Percentiles rank a stretch among this genome's conserved stretches.
Conservation (phyloP, 176 grass and related monocot species). For the Oryza longistaminata region DNA sequence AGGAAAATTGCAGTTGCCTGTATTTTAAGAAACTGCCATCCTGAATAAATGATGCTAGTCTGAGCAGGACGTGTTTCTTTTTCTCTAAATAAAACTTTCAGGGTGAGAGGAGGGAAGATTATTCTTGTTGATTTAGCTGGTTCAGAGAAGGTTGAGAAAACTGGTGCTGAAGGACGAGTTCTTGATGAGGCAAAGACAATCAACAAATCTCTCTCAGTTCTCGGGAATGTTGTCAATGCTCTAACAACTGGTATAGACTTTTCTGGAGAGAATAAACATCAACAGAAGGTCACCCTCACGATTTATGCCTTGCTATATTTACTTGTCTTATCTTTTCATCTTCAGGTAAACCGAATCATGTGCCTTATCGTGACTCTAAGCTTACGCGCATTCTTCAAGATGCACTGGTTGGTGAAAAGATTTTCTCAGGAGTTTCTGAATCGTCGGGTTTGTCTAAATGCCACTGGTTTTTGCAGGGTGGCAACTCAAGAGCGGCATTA, state of each 20-base stretch:
- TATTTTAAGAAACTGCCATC: background rate
- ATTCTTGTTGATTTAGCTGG: conserved; percentile 92
- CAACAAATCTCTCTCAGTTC: conserved; percentile 86
- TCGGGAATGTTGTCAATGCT: conserved; percentile 94
- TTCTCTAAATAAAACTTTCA: conserved; percentile 36
- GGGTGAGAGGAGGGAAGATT: conserved; percentile 74
- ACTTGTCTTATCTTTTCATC: conserved; percentile 24
- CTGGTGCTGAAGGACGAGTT: conserved; percentile 73
- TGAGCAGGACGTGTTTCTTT: background rate
- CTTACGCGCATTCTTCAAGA: conserved; percentile 97
- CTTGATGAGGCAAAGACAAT: conserved; percentile 93
- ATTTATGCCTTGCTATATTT: background rate
- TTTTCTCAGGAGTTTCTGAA: conserved; percentile 2
- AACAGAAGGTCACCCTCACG: conserved; percentile 3
- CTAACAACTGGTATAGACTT: conserved; percentile 64
- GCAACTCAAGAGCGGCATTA: conserved; percentile 77
- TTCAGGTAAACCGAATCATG: conserved; percentile 81
- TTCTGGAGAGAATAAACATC: background rate
- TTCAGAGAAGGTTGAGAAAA: conserved; percentile 92
- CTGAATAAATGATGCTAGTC: conserved; percentile 2
- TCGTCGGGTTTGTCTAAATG: conserved; percentile 7
- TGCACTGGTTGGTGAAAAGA: conserved; percentile 64
- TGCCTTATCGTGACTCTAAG: conserved; percentile 85
- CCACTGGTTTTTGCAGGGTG: conserved; percentile 60
- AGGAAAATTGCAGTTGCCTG: conserved; percentile 13